phyloP scores from a whole-genome alignment of 2,329 filamentous ascomycete genomes.

The Pseudogymnoascus sp. region DNA sequence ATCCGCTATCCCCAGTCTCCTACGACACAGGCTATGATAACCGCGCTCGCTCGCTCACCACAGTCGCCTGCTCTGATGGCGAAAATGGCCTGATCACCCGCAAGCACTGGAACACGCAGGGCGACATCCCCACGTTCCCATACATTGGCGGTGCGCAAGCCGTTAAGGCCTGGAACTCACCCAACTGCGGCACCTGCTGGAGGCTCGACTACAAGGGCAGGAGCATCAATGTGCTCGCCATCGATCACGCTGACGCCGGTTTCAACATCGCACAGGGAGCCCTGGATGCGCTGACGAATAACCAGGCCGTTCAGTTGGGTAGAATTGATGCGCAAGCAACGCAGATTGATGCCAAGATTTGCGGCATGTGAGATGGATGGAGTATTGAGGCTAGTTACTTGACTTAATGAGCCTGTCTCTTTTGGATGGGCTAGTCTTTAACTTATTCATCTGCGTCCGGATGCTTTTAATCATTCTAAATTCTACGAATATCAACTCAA shows the following conservation, averaged over 20 bases:
- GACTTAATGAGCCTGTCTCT: too few relatives aligned
- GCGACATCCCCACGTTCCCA: slow-evolving; percentile 43
- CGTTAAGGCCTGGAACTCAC: slow-evolving; percentile 47
- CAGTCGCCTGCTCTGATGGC: slow-evolving; percentile 62
- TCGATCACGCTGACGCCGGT: slow-evolving; percentile 44
- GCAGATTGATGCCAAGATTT: slow-evolving; percentile 39
- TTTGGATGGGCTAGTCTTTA: too few relatives aligned
- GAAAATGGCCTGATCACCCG: slow-evolving; percentile 56
- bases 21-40: slow-evolving; percentile 69
- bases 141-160: slow-evolving; percentile 47
- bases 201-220: slow-evolving; percentile 43
- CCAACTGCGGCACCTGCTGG: slow-evolving; percentile 55
- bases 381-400: too few relatives aligned
- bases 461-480: too few relatives aligned
- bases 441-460: too few relatives aligned
- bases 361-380: slow-evolving; percentile 30
- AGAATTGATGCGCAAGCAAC: slow-evolving; percentile 43
- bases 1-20: slow-evolving; percentile 41
- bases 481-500: too few relatives aligned
- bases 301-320: slow-evolving; percentile 43
- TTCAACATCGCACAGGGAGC: slow-evolving; percentile 53
- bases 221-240: slow-evolving; percentile 47
- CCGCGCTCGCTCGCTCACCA: slow-evolving; percentile 43
- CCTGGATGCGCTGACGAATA: slow-evolving; percentile 49
- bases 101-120: slow-evolving; percentile 50